Evolutionary conservation across 306 rosid species (phyloP).

Genomic region (Gynostemma pentaphyllum): DNA sequence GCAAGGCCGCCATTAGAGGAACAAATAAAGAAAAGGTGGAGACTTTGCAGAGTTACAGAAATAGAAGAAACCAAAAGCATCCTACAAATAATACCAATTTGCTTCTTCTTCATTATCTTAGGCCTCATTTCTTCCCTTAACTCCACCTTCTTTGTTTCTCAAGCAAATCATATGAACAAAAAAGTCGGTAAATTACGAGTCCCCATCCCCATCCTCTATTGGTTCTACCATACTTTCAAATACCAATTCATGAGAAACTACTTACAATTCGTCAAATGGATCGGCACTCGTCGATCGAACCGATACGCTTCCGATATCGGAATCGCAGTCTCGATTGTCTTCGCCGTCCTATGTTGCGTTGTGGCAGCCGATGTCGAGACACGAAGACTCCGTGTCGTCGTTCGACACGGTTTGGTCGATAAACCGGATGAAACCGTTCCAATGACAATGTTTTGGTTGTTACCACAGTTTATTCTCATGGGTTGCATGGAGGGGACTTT

Average conservation of each 20-base stretch:
- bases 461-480: conserved; percentile 24
- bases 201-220: conserved; percentile 7
- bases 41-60: conserved; percentile 19
- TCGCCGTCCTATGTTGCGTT: conserved; percentile 17
- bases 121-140: conserved; percentile 19
- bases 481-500: conserved; percentile 6
- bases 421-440: not conserved
- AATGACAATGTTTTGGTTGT: conserved; percentile 21
- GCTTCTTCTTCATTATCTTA: not conserved
- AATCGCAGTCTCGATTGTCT: conserved; percentile 11
- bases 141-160: conserved; percentile 14
- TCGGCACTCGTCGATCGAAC: too few relatives aligned
- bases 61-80: conserved; percentile 25
- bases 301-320: conserved; percentile 5
- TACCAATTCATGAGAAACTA: not conserved
- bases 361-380: conserved; percentile 22
- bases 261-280: not conserved
- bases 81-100: conserved; percentile 12
- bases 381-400: conserved; percentile 8
- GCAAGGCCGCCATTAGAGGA: not conserved
- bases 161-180: conserved; percentile 18
- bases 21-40: conserved; percentile 15
- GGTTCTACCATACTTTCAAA: conserved; percentile 5
- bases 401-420: conserved; percentile 1
- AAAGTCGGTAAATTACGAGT: conserved; percentile 16